Conservation (phyloP, 1,284 basidiomycete species). For the Wolfiporia cocos region DNA sequence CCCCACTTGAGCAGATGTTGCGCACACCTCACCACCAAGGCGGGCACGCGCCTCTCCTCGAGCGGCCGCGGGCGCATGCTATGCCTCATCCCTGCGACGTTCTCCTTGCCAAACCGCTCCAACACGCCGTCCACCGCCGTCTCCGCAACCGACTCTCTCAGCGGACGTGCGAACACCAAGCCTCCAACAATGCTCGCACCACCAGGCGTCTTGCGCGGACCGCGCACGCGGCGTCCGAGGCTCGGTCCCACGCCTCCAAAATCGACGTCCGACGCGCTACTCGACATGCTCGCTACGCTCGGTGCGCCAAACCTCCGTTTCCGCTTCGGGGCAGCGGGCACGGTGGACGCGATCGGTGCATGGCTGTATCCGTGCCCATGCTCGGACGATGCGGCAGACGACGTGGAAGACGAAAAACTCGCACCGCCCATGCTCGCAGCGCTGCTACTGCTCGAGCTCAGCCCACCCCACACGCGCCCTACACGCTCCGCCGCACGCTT, state of each 20-base stretch:
- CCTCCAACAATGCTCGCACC: constrained; percentile 35
- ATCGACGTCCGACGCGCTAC: constrained; percentile 43
- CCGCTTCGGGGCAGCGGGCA: background rate
- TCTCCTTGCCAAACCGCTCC: constrained; percentile 15
- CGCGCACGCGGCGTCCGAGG: constrained; percentile 51
- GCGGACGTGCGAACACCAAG: constrained; percentile 58
- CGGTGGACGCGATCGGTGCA: background rate
- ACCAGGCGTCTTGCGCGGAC: constrained; percentile 35
- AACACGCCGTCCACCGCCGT: constrained; percentile 42
- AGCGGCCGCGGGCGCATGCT: constrained; percentile 21
- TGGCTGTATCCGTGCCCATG: constrained; percentile 1
- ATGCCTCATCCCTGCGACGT: constrained; percentile 8
- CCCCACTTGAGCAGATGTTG: constrained; percentile 80
- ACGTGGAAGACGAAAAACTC: constrained; percentile 8
- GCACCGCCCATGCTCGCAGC: constrained; percentile 10
- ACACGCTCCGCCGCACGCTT: constrained; percentile 72
- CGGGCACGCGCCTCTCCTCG: constrained; percentile 58
- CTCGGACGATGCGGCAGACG: constrained; percentile 1
- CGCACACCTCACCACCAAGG: constrained; percentile 70
- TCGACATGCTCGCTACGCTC: constrained; percentile 39
- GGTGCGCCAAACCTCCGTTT: constrained; percentile 43
- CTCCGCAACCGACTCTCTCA: constrained; percentile 52
- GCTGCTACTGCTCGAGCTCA: constrained; percentile 32
- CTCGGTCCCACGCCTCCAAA: constrained; percentile 39
- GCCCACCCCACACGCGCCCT: constrained; percentile 16